Evolutionary conservation across 2,329 filamentous ascomycete genomes (phyloP).

Genomic region (Fusarium sororula): DNA sequence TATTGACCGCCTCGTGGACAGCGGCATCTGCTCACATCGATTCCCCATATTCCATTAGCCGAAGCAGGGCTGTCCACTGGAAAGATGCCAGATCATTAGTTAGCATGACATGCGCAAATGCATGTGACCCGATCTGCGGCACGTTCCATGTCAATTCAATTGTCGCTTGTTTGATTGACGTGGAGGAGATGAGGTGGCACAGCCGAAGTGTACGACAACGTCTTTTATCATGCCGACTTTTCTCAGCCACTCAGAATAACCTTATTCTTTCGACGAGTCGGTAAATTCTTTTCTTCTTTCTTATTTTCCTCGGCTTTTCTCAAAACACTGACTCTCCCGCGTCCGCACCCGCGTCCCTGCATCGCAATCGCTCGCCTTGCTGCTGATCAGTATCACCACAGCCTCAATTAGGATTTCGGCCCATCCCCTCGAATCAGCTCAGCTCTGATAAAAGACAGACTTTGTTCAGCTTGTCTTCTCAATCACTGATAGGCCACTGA

Average conservation of each 20-base stretch:
- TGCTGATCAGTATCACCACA: not conserved
- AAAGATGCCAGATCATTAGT: slow-evolving; percentile 34
- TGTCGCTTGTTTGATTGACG: slow-evolving; percentile 15
- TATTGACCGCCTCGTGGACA: slow-evolving; percentile 22
- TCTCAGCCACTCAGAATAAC: slow-evolving; percentile 2
- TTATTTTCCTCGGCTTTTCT: not conserved
- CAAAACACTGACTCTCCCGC: not conserved
- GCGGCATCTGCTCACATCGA: slow-evolving; percentile 16
- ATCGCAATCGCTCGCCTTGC: not conserved
- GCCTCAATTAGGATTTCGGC: not conserved
- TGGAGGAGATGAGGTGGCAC: slow-evolving; percentile 31
- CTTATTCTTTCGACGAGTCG: slow-evolving; percentile 2
- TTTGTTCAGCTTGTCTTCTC: not conserved
- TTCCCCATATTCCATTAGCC: slow-evolving; percentile 21
- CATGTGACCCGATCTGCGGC: slow-evolving; percentile 42
- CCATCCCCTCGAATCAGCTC: not conserved
- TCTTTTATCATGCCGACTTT: slow-evolving; percentile 8
- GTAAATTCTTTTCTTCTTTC: not conserved
- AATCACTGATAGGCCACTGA: not conserved
- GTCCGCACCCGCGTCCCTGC: not conserved
- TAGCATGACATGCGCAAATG: slow-evolving; percentile 30
- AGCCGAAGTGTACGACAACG: not conserved
- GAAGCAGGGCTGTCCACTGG: slow-evolving; percentile 32
- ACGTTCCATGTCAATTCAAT: not conserved
- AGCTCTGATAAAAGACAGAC: not conserved